Evolutionary conservation across 495 filamentous ascomycete species (phyloP), one percentile per base, ranked within the genome.

Genomic region (Neurospora sp.): DNA sequence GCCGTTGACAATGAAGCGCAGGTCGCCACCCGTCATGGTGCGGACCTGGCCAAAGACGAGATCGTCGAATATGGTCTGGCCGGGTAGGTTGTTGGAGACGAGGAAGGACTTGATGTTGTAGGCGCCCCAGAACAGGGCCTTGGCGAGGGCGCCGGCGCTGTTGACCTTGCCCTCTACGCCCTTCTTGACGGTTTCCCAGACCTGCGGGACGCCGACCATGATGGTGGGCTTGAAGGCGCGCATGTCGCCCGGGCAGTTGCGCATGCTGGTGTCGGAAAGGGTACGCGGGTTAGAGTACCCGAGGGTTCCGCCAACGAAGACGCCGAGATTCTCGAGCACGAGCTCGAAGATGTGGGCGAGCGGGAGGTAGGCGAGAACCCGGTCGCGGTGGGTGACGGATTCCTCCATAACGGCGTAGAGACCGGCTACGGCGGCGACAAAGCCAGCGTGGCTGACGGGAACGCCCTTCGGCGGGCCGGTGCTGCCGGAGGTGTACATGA

Each of bases 401-500:
- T 86, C 83, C 37, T 80, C 80, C 70, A 84, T 75, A 40, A 82
- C 78, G 40, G 78, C 74, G 73, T 81, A 78, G 20, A 86, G 76
- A 16, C 84, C 84, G 1, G 83, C 80, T 14, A 86, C 80, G 41
- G 89, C 92, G 0, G 92, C 87, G 5, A 97, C 87, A 20, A 94
- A 90, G 70, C 89, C 90, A 72, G 84, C 85, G 78, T 98, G 94
- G 3, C 90, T 90, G 72, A 97, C 83, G 22, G 92, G 87, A 4
- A 97, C 94, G 72, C 94, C 94, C 81, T 98, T 98, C 6, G 94
- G 94, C 40, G 90, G 85, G 3, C 94, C 94, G 0, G 94, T 97
- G 16, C 94, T 97, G 22, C 94, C 94, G 8, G 92, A 96, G 16
- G 94, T 98, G 83, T 98, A 98, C 85, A 97, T 98, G 82, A 98